Evolutionary conservation across 306 rosid species (phyloP).

Genomic region (Prunus armeniaca): DNA sequence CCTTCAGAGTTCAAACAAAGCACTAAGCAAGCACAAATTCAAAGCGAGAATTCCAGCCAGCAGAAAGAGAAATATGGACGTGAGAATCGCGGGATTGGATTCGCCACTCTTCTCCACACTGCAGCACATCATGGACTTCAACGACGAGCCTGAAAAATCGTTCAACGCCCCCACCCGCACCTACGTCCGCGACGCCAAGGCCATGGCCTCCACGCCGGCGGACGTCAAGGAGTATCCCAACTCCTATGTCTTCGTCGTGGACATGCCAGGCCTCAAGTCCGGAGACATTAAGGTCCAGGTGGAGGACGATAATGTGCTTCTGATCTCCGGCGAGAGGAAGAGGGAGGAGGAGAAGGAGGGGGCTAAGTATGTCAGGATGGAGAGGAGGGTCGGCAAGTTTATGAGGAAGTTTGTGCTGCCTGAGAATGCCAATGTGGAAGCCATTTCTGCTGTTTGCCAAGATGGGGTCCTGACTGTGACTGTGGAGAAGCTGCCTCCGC

Average conservation of each 20-base stretch:
- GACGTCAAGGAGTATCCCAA: slow-evolving; percentile 73
- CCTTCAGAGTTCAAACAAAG: background rate
- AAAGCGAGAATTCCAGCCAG: background rate
- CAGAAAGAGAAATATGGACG: slow-evolving; percentile 50
- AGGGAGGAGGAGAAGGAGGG: slow-evolving; percentile 87
- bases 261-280: slow-evolving; percentile 89
- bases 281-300: slow-evolving; percentile 89
- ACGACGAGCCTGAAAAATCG: slow-evolving; percentile 54
- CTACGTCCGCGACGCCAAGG: slow-evolving; percentile 79
- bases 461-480: slow-evolving; percentile 87
- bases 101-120: slow-evolving; percentile 58
- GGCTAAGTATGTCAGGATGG: slow-evolving; percentile 74
- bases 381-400: slow-evolving; percentile 78
- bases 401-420: slow-evolving; percentile 87
- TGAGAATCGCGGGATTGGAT: slow-evolving; percentile 62
- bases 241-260: slow-evolving; percentile 66
- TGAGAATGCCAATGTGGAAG: slow-evolving; percentile 63
- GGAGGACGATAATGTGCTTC: slow-evolving; percentile 78
- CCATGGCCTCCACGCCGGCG: slow-evolving; percentile 85
- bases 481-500: slow-evolving; percentile 80
- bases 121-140: slow-evolving; percentile 51
- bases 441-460: slow-evolving; percentile 66
- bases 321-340: slow-evolving; percentile 82
- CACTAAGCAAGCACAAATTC: no score
- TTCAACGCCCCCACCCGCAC: slow-evolving; percentile 52